phyloP scores from a whole-genome alignment of 352 stramenopile species.

The Phytophthora sp. region DNA sequence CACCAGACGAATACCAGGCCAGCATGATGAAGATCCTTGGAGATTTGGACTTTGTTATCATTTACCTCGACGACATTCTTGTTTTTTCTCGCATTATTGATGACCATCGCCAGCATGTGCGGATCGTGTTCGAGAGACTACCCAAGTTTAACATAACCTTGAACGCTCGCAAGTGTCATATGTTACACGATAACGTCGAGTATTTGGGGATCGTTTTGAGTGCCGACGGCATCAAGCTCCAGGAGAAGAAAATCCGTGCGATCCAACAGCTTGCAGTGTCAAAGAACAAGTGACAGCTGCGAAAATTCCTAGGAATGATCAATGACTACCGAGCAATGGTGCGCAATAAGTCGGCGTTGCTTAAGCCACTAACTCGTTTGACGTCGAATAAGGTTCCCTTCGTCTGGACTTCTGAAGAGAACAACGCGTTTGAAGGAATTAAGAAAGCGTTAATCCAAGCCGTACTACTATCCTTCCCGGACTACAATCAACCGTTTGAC shows the following conservation, averaged over 20 bases:
- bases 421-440: background rate
- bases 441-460: constrained; percentile 10
- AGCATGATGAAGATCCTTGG: constrained; percentile 16
- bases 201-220: constrained; percentile 1
- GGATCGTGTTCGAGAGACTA: background rate
- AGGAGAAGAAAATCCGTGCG: constrained; percentile 6
- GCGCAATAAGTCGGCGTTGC: background rate
- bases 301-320: constrained; percentile 10
- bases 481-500: background rate
- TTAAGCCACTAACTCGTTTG: background rate
- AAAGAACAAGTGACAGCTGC: constrained; percentile 1
- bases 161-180: constrained; percentile 1
- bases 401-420: constrained; percentile 5
- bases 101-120: constrained; percentile 13
- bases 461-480: constrained; percentile 4
- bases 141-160: constrained; percentile 3
- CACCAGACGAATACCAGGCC: constrained; percentile 20
- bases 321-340: constrained; percentile 19
- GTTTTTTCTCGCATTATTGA: constrained; percentile 6
- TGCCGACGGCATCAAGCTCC: constrained; percentile 4
- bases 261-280: background rate
- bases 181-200: background rate
- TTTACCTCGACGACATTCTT: constrained; percentile 19
- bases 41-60: constrained; percentile 12
- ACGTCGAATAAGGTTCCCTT: background rate